Conservation (phyloP, 768 basidiomycete species). For the Leccinum sublutescens region DNA sequence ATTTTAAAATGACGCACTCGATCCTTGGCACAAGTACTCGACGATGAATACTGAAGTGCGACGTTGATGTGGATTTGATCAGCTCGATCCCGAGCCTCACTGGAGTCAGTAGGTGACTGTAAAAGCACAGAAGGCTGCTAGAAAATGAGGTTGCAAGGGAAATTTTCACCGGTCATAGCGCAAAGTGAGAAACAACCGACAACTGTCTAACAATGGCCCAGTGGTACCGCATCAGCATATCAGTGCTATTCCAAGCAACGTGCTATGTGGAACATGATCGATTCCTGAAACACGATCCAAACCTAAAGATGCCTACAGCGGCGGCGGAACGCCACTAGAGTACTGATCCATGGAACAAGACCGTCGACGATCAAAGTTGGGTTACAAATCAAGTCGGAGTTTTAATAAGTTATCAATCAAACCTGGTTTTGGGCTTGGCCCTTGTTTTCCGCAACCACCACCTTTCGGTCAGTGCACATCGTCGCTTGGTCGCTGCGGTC, state of each 20-base stretch:
- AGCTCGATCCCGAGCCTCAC: too few species aligned
- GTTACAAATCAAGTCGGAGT: slow-evolving; percentile 37
- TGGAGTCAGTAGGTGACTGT: neutral
- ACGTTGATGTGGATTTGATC: neutral
- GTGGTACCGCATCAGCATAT: neutral
- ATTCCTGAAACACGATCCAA: neutral
- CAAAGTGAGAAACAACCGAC: neutral
- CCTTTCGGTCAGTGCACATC: slow-evolving; percentile 51
- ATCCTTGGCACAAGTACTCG: neutral
- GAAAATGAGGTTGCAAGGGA: neutral
- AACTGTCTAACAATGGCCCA: neutral
- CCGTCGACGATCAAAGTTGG: neutral
- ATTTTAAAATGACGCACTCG: neutral
- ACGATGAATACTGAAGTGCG: neutral
- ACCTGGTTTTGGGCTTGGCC: slow-evolving; percentile 16
- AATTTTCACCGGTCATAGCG: neutral
- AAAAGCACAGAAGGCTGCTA: neutral
- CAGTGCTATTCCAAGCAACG: neutral
- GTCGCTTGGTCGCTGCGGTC: slow-evolving; percentile 9
- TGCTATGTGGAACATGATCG: neutral
- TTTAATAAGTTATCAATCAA: slow-evolving; percentile 35
- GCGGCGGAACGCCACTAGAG: neutral
- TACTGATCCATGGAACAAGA: neutral
- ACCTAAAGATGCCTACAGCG: neutral
- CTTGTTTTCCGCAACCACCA: slow-evolving; percentile 60